Base-by-base conservation (phyloP, 129 eudicot genomes). In the Heracleum sosnowskyi region DNA sequence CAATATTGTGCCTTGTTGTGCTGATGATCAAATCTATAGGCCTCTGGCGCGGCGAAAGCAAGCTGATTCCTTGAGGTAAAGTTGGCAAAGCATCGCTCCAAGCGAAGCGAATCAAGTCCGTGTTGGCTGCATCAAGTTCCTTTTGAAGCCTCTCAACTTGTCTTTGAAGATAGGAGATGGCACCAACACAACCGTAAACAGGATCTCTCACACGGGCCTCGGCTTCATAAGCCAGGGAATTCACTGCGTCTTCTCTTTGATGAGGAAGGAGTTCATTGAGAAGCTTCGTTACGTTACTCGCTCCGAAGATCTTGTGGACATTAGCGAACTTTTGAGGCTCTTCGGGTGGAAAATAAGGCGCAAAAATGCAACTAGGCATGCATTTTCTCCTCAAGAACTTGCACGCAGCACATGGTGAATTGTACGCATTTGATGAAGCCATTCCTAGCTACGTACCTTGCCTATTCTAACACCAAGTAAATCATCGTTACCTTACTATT, bases 381-480 rank as follows among this genome's bases (percentile, higher is more conserved):
- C 76, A 72, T 72, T 72, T 72, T 72, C 76, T 24, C 45, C 76
- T 72, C 51, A 72, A 72, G 76, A 72, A 72, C 76, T 72, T 72
- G 51, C 76, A 72, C 51, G 76, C 76, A 41, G 76, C 76, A 41
- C 76, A 72, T 10, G 76, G 76, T 13, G 76, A 72, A 7, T 72
- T 72, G 76, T 72, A 72, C 12, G 68, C 15, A 29, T n/a, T 60
- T 60, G 68, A 60, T 60, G 76, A 40, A 22, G 76, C 76, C 76
- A 72, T 72, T 39, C 42, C 15, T 34, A 6, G 22, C 17, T 68
- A 31, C 37, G 20, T 44, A 1, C 26, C 28, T 35, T 72, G 8
- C 53, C 51, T 33, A 35, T 7, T 72, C 49, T 11, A 24, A 72
- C 53, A 36, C 51, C 76, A 72, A 41, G 51, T 72, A 40, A 72